These are phyloP conservation scores for Gleditsia sinensis DNA, from an alignment of 306 rosid species.

Conservation along the genomic window DNA sequence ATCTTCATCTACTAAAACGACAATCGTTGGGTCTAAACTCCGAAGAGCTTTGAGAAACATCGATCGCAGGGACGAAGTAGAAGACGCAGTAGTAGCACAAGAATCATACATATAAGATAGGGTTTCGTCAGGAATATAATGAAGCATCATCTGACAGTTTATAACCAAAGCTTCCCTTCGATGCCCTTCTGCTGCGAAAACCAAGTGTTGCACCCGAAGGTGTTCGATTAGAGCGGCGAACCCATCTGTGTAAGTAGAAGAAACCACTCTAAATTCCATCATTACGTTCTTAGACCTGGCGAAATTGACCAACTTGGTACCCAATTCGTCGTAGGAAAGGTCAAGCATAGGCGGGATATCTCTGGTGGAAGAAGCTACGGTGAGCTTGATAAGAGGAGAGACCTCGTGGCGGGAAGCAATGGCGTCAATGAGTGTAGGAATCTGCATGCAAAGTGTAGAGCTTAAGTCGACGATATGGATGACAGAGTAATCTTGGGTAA, in stretches of 20 bases:
- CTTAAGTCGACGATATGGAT: slow-evolving; percentile 81
- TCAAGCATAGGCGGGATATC: slow-evolving; percentile 74
- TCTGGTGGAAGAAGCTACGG: slow-evolving; percentile 44
- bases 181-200: slow-evolving; percentile 40
- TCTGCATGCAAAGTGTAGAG: slow-evolving; percentile 93
- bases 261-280: slow-evolving; percentile 68
- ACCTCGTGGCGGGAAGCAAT: slow-evolving; percentile 67
- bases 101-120: slow-evolving; percentile 20
- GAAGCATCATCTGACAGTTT: slow-evolving; percentile 96
- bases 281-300: slow-evolving; percentile 66
- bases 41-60: slow-evolving; percentile 70
- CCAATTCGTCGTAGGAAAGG: slow-evolving; percentile 74
- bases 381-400: slow-evolving; percentile 72
- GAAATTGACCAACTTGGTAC: slow-evolving; percentile 66
- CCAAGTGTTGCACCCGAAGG: slow-evolving; percentile 61
- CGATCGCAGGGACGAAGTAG: slow-evolving; percentile 47
- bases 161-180: slow-evolving; percentile 61
- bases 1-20: slow-evolving; percentile 78
- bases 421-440: slow-evolving; percentile 88
- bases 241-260: slow-evolving; percentile 65
- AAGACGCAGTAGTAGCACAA: neutral
- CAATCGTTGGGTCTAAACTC: slow-evolving; percentile 68
- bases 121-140: slow-evolving; percentile 75
- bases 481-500: slow-evolving; percentile 67
- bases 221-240: slow-evolving; percentile 68